phyloP scores from a whole-genome alignment of 306 rosid species.

The Sicyos baderoa region DNA sequence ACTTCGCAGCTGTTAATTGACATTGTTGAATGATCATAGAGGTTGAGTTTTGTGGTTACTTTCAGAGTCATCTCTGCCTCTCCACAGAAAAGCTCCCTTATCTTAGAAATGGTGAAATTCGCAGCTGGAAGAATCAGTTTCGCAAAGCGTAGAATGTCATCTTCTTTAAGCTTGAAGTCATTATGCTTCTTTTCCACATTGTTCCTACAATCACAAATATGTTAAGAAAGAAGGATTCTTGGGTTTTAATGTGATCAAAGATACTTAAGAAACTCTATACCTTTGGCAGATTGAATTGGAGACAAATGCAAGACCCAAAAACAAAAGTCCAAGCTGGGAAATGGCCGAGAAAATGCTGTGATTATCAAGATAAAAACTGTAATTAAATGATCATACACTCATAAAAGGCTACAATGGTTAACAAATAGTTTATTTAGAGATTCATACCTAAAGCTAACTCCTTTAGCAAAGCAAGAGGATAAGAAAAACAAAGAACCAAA shows the following conservation, averaged over 20 bases:
- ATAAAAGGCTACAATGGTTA: neutral
- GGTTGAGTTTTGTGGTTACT: constrained; percentile 35
- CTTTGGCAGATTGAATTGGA: constrained; percentile 58
- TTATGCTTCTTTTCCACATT: constrained; percentile 28
- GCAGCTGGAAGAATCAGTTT: constrained; percentile 52
- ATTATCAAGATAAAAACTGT: neutral
- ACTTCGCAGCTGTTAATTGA: neutral
- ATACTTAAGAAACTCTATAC: constrained; percentile 22
- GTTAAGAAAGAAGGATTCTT: too few relatives aligned
- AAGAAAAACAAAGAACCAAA: constrained; percentile 49
- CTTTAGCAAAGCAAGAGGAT: constrained; percentile 61
- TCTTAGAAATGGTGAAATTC: constrained; percentile 55
- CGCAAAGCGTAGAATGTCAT: constrained; percentile 53
- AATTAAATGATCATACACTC: constrained; percentile 8
- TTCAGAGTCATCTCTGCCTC: constrained; percentile 80
- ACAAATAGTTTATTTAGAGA: neutral
- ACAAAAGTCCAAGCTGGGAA: constrained; percentile 57
- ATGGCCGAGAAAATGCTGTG: constrained; percentile 63
- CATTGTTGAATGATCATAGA: constrained; percentile 17
- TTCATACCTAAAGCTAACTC: constrained; percentile 50
- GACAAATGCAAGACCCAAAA: constrained; percentile 59
- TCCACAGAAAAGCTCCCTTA: constrained; percentile 60
- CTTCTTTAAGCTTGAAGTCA: constrained; percentile 53
- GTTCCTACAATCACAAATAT: constrained; percentile 26
- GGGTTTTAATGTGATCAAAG: neutral